A percentile compares a stretch with the other conserved stretches of the same genome.
Conservation (phyloP, 2,329 filamentous ascomycete genomes). For the Colletotrichum orbiculare region DNA sequence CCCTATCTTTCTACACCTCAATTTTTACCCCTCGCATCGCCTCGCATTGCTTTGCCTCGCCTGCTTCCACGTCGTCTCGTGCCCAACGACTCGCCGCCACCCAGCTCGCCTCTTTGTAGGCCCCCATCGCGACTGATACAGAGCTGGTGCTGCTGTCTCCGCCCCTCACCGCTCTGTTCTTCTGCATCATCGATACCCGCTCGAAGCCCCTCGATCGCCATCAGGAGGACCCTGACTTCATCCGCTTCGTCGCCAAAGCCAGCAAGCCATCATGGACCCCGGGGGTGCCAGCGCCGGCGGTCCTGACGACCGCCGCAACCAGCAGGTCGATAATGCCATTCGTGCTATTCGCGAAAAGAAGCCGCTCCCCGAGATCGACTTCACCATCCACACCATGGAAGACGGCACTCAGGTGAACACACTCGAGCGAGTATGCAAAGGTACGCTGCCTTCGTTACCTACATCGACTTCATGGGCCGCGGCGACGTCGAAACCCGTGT, state of each 20-base stretch:
- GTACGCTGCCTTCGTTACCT: conserved; percentile 60
- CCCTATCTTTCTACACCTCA: conserved; percentile 41
- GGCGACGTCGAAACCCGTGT: conserved; percentile 40
- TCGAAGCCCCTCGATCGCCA: conserved; percentile 15
- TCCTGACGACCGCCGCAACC: conserved; percentile 60
- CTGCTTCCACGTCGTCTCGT: conserved; percentile 26
- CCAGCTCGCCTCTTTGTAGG: conserved; percentile 33
- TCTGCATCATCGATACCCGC: conserved; percentile 30
- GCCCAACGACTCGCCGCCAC: conserved; percentile 32
- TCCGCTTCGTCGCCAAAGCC: conserved; percentile 13
- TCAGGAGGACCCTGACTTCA: conserved; percentile 1
- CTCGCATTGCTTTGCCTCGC: conserved; percentile 25
- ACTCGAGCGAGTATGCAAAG: conserved; percentile 96
- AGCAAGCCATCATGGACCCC: conserved; percentile 58
- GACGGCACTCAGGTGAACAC: conserved; percentile 97
- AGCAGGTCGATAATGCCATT: conserved; percentile 87
- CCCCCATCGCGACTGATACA: conserved; percentile 30
- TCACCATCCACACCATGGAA: conserved; percentile 98
- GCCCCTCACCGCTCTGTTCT: conserved; percentile 35
- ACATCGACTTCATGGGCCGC: neutral
- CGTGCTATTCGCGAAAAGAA: conserved; percentile 95
- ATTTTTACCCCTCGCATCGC: conserved; percentile 37
- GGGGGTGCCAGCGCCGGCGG: conserved; percentile 50
- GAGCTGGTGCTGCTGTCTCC: conserved; percentile 30
- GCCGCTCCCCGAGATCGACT: conserved; percentile 97